A percentile compares a stretch with the other conserved stretches of the same genome.
Evolutionary conservation across 1,284 basidiomycete genomes (phyloP).

Genomic region (Tremellales sp.): DNA sequence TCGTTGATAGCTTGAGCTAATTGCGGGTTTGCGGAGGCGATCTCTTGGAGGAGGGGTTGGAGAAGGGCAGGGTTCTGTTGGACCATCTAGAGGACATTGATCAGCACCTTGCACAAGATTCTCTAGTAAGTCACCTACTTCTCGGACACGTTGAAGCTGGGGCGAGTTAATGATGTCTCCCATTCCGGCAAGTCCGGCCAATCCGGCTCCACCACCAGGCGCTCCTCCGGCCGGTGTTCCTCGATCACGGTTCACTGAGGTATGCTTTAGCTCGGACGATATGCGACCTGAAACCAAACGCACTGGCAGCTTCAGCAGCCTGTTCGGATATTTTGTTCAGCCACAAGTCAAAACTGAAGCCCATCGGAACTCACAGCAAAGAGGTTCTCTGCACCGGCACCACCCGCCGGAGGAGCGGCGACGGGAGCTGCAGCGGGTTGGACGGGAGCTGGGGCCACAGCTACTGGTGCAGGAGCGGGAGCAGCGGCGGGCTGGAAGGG

Average conservation of each 20-base stretch:
- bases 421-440: slow-evolving; percentile 42
- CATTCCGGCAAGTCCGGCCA: slow-evolving; percentile 29
- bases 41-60: slow-evolving; percentile 77
- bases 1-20: slow-evolving; percentile 63
- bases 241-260: slow-evolving; percentile 42
- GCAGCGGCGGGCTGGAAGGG: slow-evolving; percentile 12
- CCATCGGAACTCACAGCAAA: slow-evolving; percentile 42
- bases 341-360: not conserved
- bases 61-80: slow-evolving; percentile 70
- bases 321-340: not conserved
- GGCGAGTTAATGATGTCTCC: slow-evolving; percentile 57
- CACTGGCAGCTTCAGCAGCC: slow-evolving; percentile 48
- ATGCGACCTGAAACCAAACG: slow-evolving; percentile 5
- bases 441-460: slow-evolving; percentile 39
- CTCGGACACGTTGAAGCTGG: slow-evolving; percentile 63
- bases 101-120: not conserved
- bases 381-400: slow-evolving; percentile 49
- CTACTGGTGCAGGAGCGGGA: slow-evolving; percentile 45
- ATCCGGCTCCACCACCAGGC: slow-evolving; percentile 22
- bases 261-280: slow-evolving; percentile 3
- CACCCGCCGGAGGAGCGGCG: slow-evolving; percentile 46
- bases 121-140: slow-evolving; percentile 22
- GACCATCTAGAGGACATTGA: slow-evolving; percentile 53
- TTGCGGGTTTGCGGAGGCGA: slow-evolving; percentile 67
- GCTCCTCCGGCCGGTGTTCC: slow-evolving; percentile 40